phyloP scores from a whole-genome alignment of 2,329 filamentous ascomycete genomes.

The Thielaviopsis musarum region DNA sequence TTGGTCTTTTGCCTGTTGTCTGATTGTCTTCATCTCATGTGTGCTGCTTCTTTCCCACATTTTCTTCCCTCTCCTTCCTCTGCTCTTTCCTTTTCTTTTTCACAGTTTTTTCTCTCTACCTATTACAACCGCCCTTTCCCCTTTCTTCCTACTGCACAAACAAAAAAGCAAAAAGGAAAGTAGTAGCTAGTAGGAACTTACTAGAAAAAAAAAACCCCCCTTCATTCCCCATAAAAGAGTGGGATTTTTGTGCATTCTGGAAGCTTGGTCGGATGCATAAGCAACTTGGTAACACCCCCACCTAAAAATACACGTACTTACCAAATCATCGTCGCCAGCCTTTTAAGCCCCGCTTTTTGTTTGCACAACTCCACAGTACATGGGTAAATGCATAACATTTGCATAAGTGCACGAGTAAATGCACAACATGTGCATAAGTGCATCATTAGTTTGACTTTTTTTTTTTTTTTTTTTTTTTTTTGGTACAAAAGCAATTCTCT shows the following conservation, averaged over 20 bases:
- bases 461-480: too few species aligned
- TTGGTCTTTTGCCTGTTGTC: too few species aligned
- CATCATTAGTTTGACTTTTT: too few species aligned
- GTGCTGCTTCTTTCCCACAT: too few species aligned
- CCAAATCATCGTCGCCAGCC: not conserved
- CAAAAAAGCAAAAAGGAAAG: not conserved
- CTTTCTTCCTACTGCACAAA: not conserved
- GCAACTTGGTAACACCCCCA: not conserved
- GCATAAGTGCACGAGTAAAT: too few species aligned
- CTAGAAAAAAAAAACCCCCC: not conserved
- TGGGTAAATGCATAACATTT: not conserved
- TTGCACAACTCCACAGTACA: not conserved
- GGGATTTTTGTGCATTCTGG: not conserved
- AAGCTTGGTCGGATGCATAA: not conserved
- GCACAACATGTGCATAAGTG: too few species aligned
- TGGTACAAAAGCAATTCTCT: too few species aligned
- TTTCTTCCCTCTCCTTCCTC: too few species aligned
- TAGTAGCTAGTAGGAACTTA: not conserved
- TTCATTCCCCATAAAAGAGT: not conserved
- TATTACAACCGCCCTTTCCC: not conserved
- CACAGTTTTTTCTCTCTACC: too few species aligned
- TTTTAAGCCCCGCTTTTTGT: not conserved
- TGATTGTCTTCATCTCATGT: too few species aligned
- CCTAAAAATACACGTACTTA: not conserved
- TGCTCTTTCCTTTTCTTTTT: too few species aligned